Evolutionary conservation across 164 flowering plant species (phyloP), one percentile per base, ranked within the genome.

Genomic region (Umbilicus rupestris): DNA sequence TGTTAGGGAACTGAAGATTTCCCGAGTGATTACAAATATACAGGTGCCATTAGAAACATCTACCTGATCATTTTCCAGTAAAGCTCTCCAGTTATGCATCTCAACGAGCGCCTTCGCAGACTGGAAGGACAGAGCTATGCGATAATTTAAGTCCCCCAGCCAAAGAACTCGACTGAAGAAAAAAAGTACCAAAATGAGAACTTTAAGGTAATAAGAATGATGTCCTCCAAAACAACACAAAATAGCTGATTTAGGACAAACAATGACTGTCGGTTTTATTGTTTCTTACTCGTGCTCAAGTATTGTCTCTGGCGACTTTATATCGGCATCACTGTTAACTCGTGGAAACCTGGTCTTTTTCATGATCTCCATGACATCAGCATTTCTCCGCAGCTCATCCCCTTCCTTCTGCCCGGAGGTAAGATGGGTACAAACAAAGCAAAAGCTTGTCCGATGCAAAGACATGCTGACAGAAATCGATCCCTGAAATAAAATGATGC

Each of bases 41-140:
- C 37, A 20, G 26, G 26, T 20, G 16, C 7, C 12, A 1, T 5
- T 28, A 41, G 9, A 28, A 26, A 63, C 6, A 29, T 39, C 26
- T 80, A 70, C 97, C 90, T 90, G 97, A 68, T 90, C 97, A 64
- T 84, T 90, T 69, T 88, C 90, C 44, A 90, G 73, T 72, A 90
- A 71, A 33, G 90, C 87, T 74, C 89, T 81, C 97, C 97, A 90
- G 71, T 87, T 88, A 69, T 85, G 94, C 97, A 88, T 88, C 79
- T 88, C 94, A 39, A 90, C 92, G 46, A 88, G 91, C 24, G 97
- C 95, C 74, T 86, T 87, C 12, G 89, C 96, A 47, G 90, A 77
- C 22, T 93, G 96, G 59, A 86, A 82, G 29, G 88, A 75, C 50
- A 91, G 83, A 3, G 96, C 87, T 39, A 91, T 83, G 24, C 97